Evolutionary conservation across 2,329 filamentous ascomycete species (phyloP).

Genomic region (Trichoderma aggressivum): DNA sequence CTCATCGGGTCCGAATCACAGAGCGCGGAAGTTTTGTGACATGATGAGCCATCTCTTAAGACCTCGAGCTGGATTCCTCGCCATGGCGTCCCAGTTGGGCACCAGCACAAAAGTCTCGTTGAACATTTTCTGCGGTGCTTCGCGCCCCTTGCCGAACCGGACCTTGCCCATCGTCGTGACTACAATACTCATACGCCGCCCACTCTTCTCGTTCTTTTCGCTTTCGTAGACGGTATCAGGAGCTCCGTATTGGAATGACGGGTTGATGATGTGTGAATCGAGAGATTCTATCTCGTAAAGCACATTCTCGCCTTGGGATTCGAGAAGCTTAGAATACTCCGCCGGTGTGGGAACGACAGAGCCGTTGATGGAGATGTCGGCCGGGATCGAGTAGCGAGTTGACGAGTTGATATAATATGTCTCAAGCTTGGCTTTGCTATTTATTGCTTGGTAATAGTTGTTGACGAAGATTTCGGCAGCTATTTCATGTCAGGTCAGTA

Average conservation of each 20-base stretch:
- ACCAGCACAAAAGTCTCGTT: constrained; percentile 79
- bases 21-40: constrained; percentile 67
- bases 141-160: constrained; percentile 61
- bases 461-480: constrained; percentile 70
- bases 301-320: constrained; percentile 55
- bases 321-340: constrained; percentile 66
- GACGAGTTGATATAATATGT: constrained; percentile 68
- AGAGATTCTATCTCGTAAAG: constrained; percentile 72
- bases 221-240: constrained; percentile 43
- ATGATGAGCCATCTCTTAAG: constrained; percentile 62
- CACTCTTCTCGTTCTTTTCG: constrained; percentile 46
- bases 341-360: constrained; percentile 58
- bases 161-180: constrained; percentile 73
- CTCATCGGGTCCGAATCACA: constrained; percentile 31
- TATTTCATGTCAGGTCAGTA: constrained; percentile 31
- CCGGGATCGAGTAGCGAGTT: constrained; percentile 49
- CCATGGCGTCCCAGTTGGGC: constrained; percentile 64
- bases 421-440: constrained; percentile 57
- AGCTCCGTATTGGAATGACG: constrained; percentile 58
- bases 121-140: constrained; percentile 66
- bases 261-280: constrained; percentile 76
- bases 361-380: constrained; percentile 80
- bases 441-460: constrained; percentile 72
- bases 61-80: constrained; percentile 50
- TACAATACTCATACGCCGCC: constrained; percentile 63